Evolutionary conservation across 1,284 basidiomycete genomes (phyloP), one percentile per base, ranked within the genome.

Genomic region (Testicularia cyperi): DNA sequence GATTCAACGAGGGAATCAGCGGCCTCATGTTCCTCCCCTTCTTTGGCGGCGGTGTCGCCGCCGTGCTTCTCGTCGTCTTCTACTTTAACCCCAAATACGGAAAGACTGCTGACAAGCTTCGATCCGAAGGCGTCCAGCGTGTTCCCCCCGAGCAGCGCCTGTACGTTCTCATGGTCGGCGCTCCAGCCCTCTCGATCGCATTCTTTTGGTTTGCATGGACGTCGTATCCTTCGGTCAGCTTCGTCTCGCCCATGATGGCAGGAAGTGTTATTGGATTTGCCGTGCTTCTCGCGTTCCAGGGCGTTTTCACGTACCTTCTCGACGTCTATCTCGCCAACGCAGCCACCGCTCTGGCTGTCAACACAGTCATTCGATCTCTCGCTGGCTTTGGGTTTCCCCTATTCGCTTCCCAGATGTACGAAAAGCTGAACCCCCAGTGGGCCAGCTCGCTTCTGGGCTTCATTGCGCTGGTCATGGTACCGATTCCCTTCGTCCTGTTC

Each of bases 361-460:
- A 85, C 18, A 83, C 87, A 20, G 82, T 89, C 20, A 72, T 85
- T 27, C 82, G 87, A 29, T 84, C 83, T 3, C 74, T 82, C 3
- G 81, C 85, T 40, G 87, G 85, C 4, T 83, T 83, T 1, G 79
- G 76, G 0, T 76, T 79, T 71, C 80, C 81, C 0, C 67, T 82
- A 3, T 82, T 82, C 51, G 80, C 81, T 0, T 25, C 44, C 1
- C 79, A 81, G 49, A 81, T 83, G 81, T 83, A 78, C 71, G 51
- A 77, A 6, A 77, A 64, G 14, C 74, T 90, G 5, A 86, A 86
- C 1, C 84, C 86, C 0, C 85, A 86, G 0, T 88, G 88, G 6
- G 87, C 86, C 0, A 86, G 85, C 0, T 85, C 84, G 10, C 78
- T 90, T n/a, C 76, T 90, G 6, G 88, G 84, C 0, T 86, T 87